Base-by-base conservation (phyloP, 2,329 filamentous ascomycete species). In the Endothia cerciana region DNA sequence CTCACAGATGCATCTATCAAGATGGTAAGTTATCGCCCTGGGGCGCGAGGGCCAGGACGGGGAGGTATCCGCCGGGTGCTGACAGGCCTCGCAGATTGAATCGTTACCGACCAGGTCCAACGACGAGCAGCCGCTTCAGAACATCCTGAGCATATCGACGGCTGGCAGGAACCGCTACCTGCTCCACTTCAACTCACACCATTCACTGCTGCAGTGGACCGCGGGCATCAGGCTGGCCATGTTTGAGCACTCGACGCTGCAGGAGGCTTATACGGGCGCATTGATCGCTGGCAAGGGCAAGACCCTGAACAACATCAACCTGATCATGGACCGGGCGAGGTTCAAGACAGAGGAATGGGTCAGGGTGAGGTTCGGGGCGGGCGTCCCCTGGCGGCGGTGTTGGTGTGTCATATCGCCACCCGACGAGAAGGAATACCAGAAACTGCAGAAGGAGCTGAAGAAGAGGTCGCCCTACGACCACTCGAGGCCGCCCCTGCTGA, bases 1-100 rank as follows among this genome's bases (percentile, higher is more conserved):
- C 80, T 99, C 67, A 97, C 95, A 7, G 95, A 99, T 83, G 95
- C 95, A 25, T 97, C 95, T 0, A 93, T 99, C 72, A 97, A 97
- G 78, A 97, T 98, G 93, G 95, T 97, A 84, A 71, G 78, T 70
- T 57, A 41, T 40, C 40, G 36, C 51, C 56, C n/a, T 30, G 8
- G 28, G 15, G 15, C 15, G 10, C 28, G 17, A 30, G 30, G 10
- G 8, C 22, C n/a, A 22, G 25, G 22, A 10, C 8, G 28, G 19
- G 17, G 22, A 51, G 11, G 51, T n/a, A n/a, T n/a, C 8, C 17
- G 22, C 7, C n/a, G 19, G 33, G 19, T 38, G 63, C 67, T 74
- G 60, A 74, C 69, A 65, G 30, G 60, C 68, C 7, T 55, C 25
- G 22, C 69, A 94, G 91, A 93, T 95, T 71, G 91, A 97, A 75